Evolutionary conservation across 2,329 filamentous ascomycete genomes (phyloP), one percentile per base, ranked within the genome.

Genomic region (Colletotrichum theobromicola): DNA sequence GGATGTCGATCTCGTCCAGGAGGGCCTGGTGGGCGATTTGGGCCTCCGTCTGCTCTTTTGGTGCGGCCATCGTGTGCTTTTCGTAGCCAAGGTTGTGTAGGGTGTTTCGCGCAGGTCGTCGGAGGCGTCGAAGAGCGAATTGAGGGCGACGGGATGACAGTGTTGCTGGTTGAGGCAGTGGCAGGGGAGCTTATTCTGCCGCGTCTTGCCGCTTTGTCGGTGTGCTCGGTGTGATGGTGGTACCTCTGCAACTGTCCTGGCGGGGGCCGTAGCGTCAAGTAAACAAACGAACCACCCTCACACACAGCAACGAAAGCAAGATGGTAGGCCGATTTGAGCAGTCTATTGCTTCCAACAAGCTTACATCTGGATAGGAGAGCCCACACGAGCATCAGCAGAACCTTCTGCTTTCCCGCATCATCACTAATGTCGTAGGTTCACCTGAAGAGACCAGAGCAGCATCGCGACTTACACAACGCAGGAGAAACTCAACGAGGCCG

Each of bases 371-470:
- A 28, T 66, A 93, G 96, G 97, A 99, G 85, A 98, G 95, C 80
- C 97, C 97, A 50, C 97, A 99, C 82, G 97, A 98, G 83, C 96
- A 98, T 79, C 97, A 98, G 88, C 96, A 99, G 88, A 97, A 94
- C 81, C 89, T 98, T 67, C 90, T 99, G 80, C 91, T 98, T 60
- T 97, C 95, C 26, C 95, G 97, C 76, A 98, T 99, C 86, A 98
- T 98, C 86, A 97, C 93, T 82, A 99, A 99, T 82, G 96, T 98
- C 81, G 96, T 98, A 90, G 82, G 94, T 32, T 28, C 26, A 21
- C 32, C 21, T 21, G 10, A 7, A 30, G 21, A n/a, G 16, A 21
- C 16, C 57, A 21, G n/a, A 24, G 35, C 63, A 35, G 53, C 63
- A 57, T 24, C 5, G 7, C 37, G 35, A 70, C 75, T 77, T 66